Percentiles rank a stretch among this genome's conserved stretches.
These are phyloP conservation scores for Coemansia reversa DNA, from an alignment of 192 early-diverging fungal genomes.

Conservation along the genomic window DNA sequence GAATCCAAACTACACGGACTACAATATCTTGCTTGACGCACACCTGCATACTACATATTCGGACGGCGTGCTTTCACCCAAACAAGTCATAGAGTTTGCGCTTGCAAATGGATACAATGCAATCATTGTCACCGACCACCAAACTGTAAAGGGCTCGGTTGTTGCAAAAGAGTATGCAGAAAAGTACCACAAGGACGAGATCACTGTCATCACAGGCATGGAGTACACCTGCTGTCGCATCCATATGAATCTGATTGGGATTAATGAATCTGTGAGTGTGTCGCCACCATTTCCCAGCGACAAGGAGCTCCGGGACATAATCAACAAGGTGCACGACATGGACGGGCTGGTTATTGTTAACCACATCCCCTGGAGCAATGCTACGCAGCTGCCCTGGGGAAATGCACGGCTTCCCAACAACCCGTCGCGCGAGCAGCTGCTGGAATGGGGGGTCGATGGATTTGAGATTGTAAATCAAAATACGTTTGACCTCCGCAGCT, in stretches of 20 bases:
- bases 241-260: constrained; percentile 70
- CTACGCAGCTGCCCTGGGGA: constrained; percentile 56
- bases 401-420: constrained; percentile 60
- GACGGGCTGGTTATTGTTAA: constrained; percentile 71
- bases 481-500: constrained; percentile 58
- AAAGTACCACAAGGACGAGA: constrained; percentile 51
- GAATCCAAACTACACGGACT: constrained; percentile 27
- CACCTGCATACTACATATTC: constrained; percentile 65
- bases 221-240: constrained; percentile 70
- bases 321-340: constrained; percentile 57
- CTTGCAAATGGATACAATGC: constrained; percentile 71
- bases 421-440: constrained; percentile 57
- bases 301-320: constrained; percentile 56
- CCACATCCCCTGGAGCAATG: constrained; percentile 74
- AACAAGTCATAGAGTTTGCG: constrained; percentile 65
- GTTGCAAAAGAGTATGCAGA: constrained; percentile 60
- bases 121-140: constrained; percentile 70
- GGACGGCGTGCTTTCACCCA: constrained; percentile 60
- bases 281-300: constrained; percentile 59
- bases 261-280: constrained; percentile 58
- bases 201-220: constrained; percentile 67
- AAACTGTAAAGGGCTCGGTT: constrained; percentile 62
- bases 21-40: constrained; percentile 63
- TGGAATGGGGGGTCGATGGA: constrained; percentile 70
- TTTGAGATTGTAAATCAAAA: constrained; percentile 66